Conservation (phyloP, 2,329 filamentous ascomycete species). For the Blumeria graminis region DNA sequence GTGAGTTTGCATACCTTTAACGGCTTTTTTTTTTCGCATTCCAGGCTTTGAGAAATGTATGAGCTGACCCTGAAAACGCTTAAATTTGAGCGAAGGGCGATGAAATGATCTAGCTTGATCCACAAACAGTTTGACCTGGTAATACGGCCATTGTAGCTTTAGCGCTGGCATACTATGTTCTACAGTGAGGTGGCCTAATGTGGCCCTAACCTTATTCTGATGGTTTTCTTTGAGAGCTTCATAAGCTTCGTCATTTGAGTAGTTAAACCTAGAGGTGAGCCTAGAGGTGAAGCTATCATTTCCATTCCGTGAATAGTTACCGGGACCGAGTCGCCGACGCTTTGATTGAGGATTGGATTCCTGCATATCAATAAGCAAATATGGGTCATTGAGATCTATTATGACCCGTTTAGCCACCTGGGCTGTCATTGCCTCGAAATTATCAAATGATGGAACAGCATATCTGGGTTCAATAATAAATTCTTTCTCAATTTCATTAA, state of each 20-base stretch:
- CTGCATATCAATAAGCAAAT: slow-evolving; percentile 60
- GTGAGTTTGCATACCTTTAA: slow-evolving; percentile 54
- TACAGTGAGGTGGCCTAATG: slow-evolving; percentile 71
- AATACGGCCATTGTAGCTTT: slow-evolving; percentile 87
- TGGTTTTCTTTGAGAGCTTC: slow-evolving; percentile 92
- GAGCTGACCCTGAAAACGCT: slow-evolving; percentile 37
- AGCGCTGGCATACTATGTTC: slow-evolving; percentile 85
- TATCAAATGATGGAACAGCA: slow-evolving; percentile 48
- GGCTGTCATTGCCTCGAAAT: slow-evolving; percentile 51
- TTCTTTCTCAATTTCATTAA: slow-evolving; percentile 26
- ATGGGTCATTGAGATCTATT: slow-evolving; percentile 70
- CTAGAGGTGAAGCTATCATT: slow-evolving; percentile 47
- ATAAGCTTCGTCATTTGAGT: slow-evolving; percentile 89
- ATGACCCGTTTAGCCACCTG: slow-evolving; percentile 55
- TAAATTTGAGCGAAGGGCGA: slow-evolving; percentile 52
- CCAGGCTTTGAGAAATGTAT: slow-evolving; percentile 52
- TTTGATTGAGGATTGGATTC: slow-evolving; percentile 39
- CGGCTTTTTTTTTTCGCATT: slow-evolving; percentile 55
- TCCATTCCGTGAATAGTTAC: slow-evolving; percentile 35
- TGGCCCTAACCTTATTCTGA: slow-evolving; percentile 83
- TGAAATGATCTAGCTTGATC: slow-evolving; percentile 64
- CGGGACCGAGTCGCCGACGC: slow-evolving; percentile 18
- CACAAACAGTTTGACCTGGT: slow-evolving; percentile 57
- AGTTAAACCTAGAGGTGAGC: slow-evolving; percentile 67
- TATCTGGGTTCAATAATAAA: slow-evolving; percentile 33